A percentile compares a stretch with the other conserved stretches of the same genome.
These are phyloP conservation scores for Tephrocybe sp. DNA, from an alignment of 768 basidiomycete genomes.

Conservation along the genomic window DNA sequence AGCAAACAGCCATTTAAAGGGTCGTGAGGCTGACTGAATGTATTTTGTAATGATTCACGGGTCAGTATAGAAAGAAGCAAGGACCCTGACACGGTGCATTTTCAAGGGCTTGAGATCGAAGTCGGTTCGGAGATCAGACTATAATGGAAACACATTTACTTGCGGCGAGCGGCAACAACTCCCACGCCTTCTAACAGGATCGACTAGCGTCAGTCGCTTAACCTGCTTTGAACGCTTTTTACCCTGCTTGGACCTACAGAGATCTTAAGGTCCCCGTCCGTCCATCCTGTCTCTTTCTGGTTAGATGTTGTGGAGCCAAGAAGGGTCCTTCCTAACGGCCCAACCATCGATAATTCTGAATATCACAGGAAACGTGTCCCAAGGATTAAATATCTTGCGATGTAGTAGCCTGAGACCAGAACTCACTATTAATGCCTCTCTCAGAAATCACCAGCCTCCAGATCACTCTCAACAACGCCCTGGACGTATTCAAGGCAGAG, in stretches of 20 bases:
- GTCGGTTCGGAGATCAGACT: too few relatives aligned
- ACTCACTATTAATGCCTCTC: conserved; percentile 22
- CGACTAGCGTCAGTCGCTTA: too few relatives aligned
- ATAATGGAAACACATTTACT: too few relatives aligned
- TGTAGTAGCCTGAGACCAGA: neutral
- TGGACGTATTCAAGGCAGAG: conserved; percentile 39
- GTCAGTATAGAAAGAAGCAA: too few relatives aligned
- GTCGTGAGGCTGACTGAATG: neutral
- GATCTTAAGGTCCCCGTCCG: neutral
- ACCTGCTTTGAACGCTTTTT: too few relatives aligned
- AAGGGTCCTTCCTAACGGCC: neutral
- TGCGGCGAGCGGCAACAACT: too few relatives aligned
- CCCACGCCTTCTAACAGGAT: too few relatives aligned
- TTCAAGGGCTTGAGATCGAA: too few relatives aligned
- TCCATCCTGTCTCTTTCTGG: neutral
- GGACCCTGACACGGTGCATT: too few relatives aligned
- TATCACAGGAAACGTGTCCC: too few relatives aligned
- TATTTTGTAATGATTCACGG: too few relatives aligned
- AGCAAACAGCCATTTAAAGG: conserved; percentile 3
- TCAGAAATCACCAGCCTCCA: conserved; percentile 40
- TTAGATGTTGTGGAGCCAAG: neutral
- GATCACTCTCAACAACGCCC: conserved; percentile 36
- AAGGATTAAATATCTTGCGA: neutral
- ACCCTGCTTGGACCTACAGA: neutral
- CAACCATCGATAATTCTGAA: too few relatives aligned